Evolutionary conservation across 1,284 basidiomycete genomes (phyloP).

Genomic region (Malassezia restricta): DNA sequence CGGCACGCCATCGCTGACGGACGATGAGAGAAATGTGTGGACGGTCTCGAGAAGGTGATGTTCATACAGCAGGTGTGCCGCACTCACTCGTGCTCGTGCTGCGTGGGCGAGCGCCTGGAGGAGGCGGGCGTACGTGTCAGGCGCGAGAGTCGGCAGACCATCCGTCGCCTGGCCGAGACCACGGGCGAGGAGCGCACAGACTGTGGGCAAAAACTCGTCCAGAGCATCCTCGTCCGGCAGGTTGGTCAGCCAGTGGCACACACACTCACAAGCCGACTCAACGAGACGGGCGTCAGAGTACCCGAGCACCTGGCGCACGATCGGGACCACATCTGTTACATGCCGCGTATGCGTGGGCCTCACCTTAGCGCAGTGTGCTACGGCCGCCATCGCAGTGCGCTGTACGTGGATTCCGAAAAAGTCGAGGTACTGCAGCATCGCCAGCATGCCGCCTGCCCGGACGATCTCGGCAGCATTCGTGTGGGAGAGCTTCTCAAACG

Average conservation of each 20-base stretch:
- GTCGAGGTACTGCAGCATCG: constrained; percentile 43
- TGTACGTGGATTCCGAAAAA: constrained; percentile 46
- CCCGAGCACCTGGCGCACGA: constrained; percentile 35
- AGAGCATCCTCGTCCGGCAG: constrained; percentile 30
- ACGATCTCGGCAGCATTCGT: constrained; percentile 39
- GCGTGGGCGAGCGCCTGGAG: constrained; percentile 35
- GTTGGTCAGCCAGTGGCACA: constrained; percentile 35
- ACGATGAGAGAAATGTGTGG: constrained; percentile 31
- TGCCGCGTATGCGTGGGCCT: constrained; percentile 13
- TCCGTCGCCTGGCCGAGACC: constrained; percentile 18
- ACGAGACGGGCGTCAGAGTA: constrained; percentile 41
- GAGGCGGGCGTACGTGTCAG: constrained; percentile 33
- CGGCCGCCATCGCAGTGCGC: constrained; percentile 40
- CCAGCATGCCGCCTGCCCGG: constrained; percentile 37
- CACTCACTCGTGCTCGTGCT: constrained; percentile 26
- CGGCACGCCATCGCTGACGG: constrained; percentile 20
- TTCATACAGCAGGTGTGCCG: constrained; percentile 36
- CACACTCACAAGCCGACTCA: constrained; percentile 40
- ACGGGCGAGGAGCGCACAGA: constrained; percentile 33
- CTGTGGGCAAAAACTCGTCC: constrained; percentile 31
- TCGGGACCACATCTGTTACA: constrained; percentile 33
- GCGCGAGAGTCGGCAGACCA: constrained; percentile 24
- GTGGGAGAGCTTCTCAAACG: constrained; percentile 41
- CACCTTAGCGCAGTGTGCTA: constrained; percentile 33
- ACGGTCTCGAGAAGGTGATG: constrained; percentile 40